Percentiles rank a stretch among this genome's conserved stretches.
phyloP scores from a whole-genome alignment of 2,329 filamentous ascomycete genomes.

The Cercospora sp. region DNA sequence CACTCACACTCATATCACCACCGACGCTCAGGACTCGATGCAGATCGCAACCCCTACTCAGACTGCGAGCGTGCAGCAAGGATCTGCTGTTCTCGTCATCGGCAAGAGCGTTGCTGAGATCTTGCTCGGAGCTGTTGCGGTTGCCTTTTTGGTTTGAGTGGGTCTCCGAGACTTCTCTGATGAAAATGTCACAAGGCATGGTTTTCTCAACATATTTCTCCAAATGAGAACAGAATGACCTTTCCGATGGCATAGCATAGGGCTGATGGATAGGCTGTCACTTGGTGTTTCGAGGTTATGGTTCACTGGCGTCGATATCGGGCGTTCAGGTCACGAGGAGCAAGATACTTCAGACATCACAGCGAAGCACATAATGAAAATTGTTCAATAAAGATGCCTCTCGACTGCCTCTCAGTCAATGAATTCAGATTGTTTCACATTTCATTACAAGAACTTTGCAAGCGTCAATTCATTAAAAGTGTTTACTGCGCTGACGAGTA shows the following conservation, averaged over 20 bases:
- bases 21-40: background rate
- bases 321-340: background rate
- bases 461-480: background rate
- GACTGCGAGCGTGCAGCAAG: background rate
- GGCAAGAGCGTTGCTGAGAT: background rate
- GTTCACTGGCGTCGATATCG: background rate
- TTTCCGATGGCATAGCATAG: background rate
- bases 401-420: background rate
- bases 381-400: background rate
- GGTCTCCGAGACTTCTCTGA: background rate
- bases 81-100: background rate
- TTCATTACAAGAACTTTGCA: background rate
- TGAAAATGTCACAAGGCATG: background rate
- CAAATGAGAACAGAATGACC: background rate
- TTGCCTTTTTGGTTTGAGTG: background rate
- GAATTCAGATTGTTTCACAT: background rate
- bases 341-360: background rate
- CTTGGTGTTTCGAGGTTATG: background rate
- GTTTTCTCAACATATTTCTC: background rate
- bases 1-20: background rate
- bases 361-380: background rate
- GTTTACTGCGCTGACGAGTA: background rate
- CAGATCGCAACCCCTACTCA: background rate
- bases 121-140: background rate
- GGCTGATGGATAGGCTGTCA: background rate